Conservation (phyloP, 2,329 filamentous ascomycete species). For the Aspergillus pseudonomiae region DNA sequence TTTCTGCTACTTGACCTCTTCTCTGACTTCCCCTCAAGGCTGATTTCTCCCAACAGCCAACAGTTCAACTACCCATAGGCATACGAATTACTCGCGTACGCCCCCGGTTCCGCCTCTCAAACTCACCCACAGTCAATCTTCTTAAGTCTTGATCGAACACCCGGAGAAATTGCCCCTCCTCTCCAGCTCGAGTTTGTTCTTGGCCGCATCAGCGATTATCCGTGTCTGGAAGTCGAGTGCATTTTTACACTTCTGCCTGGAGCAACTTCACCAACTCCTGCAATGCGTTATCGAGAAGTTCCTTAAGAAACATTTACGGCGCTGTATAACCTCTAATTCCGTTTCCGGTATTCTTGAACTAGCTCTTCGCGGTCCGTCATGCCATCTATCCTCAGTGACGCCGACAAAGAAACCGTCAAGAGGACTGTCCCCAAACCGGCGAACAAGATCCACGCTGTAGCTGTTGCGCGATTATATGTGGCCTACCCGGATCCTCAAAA, state of each 20-base stretch:
- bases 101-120: neutral
- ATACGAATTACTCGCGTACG: neutral
- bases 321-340: slow-evolving; percentile 20
- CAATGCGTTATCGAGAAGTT: slow-evolving; percentile 21
- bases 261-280: slow-evolving; percentile 14
- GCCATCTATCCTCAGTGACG: slow-evolving; percentile 77
- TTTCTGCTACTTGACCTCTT: slow-evolving; percentile 13
- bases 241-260: slow-evolving; percentile 12
- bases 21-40: slow-evolving; percentile 7
- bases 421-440: slow-evolving; percentile 87
- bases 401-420: slow-evolving; percentile 96
- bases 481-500: slow-evolving; percentile 79
- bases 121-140: neutral
- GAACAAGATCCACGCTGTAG: slow-evolving; percentile 97
- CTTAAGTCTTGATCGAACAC: neutral
- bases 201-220: slow-evolving; percentile 14
- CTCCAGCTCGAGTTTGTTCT: slow-evolving; percentile 9
- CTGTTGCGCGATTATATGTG: slow-evolving; percentile 89
- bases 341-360: slow-evolving; percentile 18
- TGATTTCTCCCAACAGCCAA: neutral
- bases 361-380: slow-evolving; percentile 36
- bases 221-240: slow-evolving; percentile 19
- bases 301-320: slow-evolving; percentile 12
- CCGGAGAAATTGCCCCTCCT: slow-evolving; percentile 6
- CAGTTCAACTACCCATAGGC: neutral